A percentile compares a stretch with the other conserved stretches of the same genome.
phyloP scores from a whole-genome alignment of 163 green algal genomes.

The Scenedesmus sp. region DNA sequence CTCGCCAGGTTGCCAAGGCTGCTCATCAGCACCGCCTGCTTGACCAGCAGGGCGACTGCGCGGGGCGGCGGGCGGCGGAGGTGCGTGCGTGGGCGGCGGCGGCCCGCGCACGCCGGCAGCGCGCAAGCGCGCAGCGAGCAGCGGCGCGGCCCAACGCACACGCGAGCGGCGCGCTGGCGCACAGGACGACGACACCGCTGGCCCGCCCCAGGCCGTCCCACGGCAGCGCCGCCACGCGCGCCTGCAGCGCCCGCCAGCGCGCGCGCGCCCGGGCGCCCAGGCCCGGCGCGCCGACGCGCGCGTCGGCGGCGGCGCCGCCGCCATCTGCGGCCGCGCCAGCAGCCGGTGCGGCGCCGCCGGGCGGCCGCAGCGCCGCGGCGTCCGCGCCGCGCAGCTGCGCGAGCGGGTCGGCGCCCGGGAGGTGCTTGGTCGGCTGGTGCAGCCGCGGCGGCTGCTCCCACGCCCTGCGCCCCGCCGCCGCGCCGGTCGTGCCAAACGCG shows the following conservation, averaged over 20 bases:
- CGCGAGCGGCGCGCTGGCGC: no score
- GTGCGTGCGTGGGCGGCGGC: no score
- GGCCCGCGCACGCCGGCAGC: no score
- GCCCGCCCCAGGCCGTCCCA: no score
- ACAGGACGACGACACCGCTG: no score
- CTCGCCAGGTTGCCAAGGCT: not conserved
- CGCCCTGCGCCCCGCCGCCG: no score
- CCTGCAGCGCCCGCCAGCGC: not conserved
- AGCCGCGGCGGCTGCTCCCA: not conserved
- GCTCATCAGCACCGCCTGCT: not conserved
- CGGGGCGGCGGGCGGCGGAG: no score
- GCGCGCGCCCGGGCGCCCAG: not conserved
- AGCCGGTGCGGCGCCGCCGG: not conserved
- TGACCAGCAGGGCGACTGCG: conserved; percentile 5
- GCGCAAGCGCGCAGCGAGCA: no score
- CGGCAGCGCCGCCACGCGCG: not conserved
- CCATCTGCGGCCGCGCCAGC: not conserved
- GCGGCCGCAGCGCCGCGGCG: no score
- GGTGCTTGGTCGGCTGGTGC: conserved; percentile 18
- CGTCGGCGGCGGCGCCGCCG: not conserved
- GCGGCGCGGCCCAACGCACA: no score
- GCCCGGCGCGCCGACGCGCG: not conserved
- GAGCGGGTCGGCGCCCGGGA: conserved; percentile 21
- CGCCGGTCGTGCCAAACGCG: no score
- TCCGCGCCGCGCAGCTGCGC: no score